These are phyloP conservation scores for Schizopora paradoxa DNA, from an alignment of 1,284 basidiomycete genomes.

Conservation along the genomic window DNA sequence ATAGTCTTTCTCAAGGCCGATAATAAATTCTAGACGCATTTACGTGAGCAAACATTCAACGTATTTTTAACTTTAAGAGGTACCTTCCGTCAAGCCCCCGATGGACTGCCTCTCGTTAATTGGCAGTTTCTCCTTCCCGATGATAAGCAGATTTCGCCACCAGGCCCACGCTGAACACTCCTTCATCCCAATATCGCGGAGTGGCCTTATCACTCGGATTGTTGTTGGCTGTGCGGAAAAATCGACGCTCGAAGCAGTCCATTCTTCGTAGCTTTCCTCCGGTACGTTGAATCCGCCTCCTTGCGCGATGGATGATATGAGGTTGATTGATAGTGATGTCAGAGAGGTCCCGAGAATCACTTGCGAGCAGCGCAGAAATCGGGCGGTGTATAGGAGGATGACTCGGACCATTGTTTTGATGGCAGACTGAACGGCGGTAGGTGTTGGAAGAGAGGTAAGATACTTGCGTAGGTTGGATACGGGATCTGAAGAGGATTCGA, in stretches of 20 bases:
- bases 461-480: conserved; percentile 49
- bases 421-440: conserved; percentile 65
- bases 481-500: conserved; percentile 31
- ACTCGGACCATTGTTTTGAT: conserved; percentile 62
- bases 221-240: conserved; percentile 6
- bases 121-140: conserved; percentile 45
- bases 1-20: conserved; percentile 75
- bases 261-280: conserved; percentile 68
- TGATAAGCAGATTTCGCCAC: conserved; percentile 53
- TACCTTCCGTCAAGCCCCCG: conserved; percentile 70
- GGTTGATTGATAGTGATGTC: conserved; percentile 72
- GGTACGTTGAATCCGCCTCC: conserved; percentile 76
- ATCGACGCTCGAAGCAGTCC: conserved; percentile 29
- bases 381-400: conserved; percentile 65
- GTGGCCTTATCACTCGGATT: conserved; percentile 62
- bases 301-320: conserved; percentile 72
- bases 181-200: conserved; percentile 75
- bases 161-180: conserved; percentile 77
- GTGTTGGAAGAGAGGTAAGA: conserved; percentile 68
- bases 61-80: conserved; percentile 9
- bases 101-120: conserved; percentile 51
- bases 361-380: conserved; percentile 58
- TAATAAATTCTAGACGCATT: conserved; percentile 64
- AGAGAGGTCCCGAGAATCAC: conserved; percentile 78
- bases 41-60: background rate